phyloP scores from a whole-genome alignment of 371 early-diverging fungal genomes.

The Haplosporangium sp. region DNA sequence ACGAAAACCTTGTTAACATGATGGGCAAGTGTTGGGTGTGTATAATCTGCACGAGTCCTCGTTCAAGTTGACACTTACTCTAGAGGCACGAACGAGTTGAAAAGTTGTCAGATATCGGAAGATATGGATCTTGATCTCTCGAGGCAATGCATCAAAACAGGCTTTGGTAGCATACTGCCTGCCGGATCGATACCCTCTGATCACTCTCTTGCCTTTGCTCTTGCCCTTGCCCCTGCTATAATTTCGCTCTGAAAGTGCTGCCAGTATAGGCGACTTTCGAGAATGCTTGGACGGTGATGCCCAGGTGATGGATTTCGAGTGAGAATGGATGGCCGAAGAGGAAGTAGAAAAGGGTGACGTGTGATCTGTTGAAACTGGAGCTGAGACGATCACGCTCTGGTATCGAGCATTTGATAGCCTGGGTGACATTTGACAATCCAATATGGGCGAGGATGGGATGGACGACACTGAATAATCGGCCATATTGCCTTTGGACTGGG shows the following conservation, averaged over 20 bases:
- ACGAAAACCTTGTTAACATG: neutral
- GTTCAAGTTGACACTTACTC: slow-evolving; percentile 17
- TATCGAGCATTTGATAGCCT: neutral
- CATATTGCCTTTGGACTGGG: neutral
- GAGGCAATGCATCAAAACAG: slow-evolving; percentile 36
- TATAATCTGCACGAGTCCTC: neutral
- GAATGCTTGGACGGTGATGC: slow-evolving; percentile 9
- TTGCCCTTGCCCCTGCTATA: slow-evolving; percentile 2
- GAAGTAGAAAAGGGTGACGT: slow-evolving; percentile 12
- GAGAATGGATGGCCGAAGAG: slow-evolving; percentile 20
- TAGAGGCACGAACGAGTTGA: slow-evolving; percentile 42
- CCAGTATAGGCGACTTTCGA: slow-evolving; percentile 7
- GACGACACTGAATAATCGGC: neutral
- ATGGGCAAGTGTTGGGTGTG: neutral
- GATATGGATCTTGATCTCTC: slow-evolving; percentile 45
- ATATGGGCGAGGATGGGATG: neutral
- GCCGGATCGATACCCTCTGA: slow-evolving; percentile 5
- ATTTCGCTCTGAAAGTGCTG: slow-evolving; percentile 8
- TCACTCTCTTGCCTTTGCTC: slow-evolving; percentile 11
- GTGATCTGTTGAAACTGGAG: neutral
- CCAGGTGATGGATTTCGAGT: slow-evolving; percentile 26
- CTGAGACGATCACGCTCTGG: neutral
- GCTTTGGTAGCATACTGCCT: neutral
- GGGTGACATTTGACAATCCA: neutral
- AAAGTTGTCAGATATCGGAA: slow-evolving; percentile 47